phyloP scores from a whole-genome alignment of 331 rosid species.

The Cydonia oblonga region DNA sequence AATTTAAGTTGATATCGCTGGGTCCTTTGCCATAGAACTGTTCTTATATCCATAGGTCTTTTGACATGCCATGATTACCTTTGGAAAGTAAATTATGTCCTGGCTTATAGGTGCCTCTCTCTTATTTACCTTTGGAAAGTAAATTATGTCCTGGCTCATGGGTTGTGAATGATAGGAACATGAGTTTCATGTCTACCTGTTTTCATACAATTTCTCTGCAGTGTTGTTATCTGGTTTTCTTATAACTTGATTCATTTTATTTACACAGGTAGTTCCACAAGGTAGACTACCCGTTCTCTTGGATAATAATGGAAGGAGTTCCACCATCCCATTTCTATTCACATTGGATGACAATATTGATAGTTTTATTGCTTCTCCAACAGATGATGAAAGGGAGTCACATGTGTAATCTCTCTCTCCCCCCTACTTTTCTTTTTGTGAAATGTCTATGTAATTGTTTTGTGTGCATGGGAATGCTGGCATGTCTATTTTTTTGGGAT shows the following conservation, averaged over 20 bases:
- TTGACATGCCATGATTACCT: background rate
- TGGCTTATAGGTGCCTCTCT: background rate
- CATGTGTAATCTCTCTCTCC: slow-evolving; percentile 41
- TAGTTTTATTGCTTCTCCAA: slow-evolving; percentile 15
- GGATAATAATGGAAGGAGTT: slow-evolving; percentile 29
- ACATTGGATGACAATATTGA: slow-evolving; percentile 29
- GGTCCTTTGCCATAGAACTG: background rate
- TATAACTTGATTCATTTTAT: slow-evolving; percentile 6
- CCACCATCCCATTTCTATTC: slow-evolving; percentile 27
- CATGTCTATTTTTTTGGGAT: background rate
- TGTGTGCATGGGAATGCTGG: background rate
- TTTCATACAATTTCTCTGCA: background rate
- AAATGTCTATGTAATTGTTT: background rate
- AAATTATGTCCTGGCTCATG: background rate
- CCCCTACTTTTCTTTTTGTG: background rate
- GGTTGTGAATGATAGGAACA: background rate
- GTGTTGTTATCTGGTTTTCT: background rate
- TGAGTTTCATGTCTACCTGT: background rate
- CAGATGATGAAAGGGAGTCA: slow-evolving; percentile 33
- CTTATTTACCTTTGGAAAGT: background rate
- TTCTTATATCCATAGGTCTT: background rate
- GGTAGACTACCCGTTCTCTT: slow-evolving; percentile 9
- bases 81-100: background rate
- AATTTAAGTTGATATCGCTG: background rate
- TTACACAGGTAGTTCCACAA: slow-evolving; percentile 44